phyloP scores from a whole-genome alignment of 2,329 filamentous ascomycete species.

The Ophidiomyces ophidiicola region DNA sequence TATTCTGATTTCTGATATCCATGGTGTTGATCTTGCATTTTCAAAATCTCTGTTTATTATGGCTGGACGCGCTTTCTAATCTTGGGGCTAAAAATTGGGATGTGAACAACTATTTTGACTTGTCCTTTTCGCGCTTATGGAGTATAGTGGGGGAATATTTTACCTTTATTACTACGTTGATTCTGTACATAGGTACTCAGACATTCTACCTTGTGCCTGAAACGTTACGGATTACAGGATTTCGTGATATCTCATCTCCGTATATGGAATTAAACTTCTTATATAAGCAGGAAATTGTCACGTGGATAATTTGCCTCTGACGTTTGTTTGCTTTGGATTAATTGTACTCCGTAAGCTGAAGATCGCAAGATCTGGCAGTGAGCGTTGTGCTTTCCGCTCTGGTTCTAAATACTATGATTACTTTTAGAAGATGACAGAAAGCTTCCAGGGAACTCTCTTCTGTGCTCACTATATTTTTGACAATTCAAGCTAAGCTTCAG shows the following conservation, averaged over 20 bases:
- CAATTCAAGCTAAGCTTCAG: no score
- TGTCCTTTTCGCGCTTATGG: constrained; percentile 3
- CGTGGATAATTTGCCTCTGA: constrained; percentile 11
- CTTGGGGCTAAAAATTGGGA: constrained; percentile 6
- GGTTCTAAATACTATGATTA: not conserved
- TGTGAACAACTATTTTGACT: not conserved
- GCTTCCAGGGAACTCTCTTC: not conserved
- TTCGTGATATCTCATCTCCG: not conserved
- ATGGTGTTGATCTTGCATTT: constrained; percentile 18
- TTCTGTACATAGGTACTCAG: constrained; percentile 7
- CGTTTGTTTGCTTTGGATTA: constrained; percentile 1
- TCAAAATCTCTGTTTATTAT: constrained; percentile 2
- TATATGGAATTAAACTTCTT: not conserved
- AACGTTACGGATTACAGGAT: not conserved
- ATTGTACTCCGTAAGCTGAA: no score
- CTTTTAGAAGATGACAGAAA: not conserved
- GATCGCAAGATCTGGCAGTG: not conserved
- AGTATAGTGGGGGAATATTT: constrained; percentile 19
- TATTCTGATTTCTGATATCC: constrained; percentile 29
- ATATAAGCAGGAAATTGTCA: not conserved
- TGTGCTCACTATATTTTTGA: not conserved
- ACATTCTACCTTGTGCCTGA: not conserved
- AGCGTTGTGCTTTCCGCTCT: not conserved
- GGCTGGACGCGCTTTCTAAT: not conserved
- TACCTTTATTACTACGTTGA: not conserved